Evolutionary conservation across 75 land plant genomes (phyloP).

Genomic region (Cupressus sempervirens): DNA sequence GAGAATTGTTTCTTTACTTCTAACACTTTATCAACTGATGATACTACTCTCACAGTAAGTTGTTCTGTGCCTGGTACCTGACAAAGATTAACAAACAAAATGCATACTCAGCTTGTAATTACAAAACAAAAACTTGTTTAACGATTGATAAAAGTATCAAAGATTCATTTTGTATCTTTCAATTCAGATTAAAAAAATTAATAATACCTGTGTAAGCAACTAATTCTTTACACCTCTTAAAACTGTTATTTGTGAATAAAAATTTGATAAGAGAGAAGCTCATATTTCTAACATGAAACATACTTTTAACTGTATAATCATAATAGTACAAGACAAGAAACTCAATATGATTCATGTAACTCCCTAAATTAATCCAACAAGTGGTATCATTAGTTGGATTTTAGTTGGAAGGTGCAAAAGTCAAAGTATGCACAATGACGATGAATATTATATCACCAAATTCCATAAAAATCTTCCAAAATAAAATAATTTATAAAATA

Average conservation of each 20-base stretch:
- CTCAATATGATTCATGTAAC: not conserved
- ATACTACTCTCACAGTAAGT: conserved; percentile 85
- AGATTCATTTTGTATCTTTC: not conserved
- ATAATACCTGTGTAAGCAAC: not conserved
- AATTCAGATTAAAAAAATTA: not conserved
- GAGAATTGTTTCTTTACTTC: conserved; percentile 85
- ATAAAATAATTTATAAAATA: too few relatives aligned
- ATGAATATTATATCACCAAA: too few relatives aligned
- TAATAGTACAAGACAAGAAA: not conserved
- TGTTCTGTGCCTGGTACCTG: conserved; percentile 86
- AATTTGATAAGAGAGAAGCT: not conserved
- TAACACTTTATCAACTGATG: conserved; percentile 91
- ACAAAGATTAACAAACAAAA: not conserved
- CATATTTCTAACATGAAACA: not conserved
- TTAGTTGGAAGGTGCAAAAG: not conserved
- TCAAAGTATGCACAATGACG: not conserved
- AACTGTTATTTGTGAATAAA: not conserved
- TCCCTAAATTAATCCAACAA: not conserved
- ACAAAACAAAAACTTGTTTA: conserved; percentile 9
- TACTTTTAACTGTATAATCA: not conserved
- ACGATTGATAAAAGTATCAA: not conserved
- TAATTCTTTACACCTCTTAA: not conserved
- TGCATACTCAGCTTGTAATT: conserved; percentile 30
- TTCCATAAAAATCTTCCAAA: too few relatives aligned
- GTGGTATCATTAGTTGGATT: not conserved